These are phyloP conservation scores for Leishmania major DNA, from an alignment of 208 protist species.

Conservation along the genomic window DNA sequence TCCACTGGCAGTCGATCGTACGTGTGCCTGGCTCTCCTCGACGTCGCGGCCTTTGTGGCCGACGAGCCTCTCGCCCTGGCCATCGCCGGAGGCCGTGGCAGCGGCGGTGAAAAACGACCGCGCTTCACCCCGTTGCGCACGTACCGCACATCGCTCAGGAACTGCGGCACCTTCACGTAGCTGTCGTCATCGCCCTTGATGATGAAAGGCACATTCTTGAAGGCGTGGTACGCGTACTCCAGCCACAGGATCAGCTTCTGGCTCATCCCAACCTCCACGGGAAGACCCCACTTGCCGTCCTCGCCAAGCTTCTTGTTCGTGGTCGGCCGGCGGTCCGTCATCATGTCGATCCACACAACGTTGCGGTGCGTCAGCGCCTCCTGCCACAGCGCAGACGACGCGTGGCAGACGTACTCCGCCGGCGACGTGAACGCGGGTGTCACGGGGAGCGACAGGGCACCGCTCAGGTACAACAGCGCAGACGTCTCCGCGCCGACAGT, in stretches of 20 bases:
- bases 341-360: conserved; percentile 35
- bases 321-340: conserved; percentile 34
- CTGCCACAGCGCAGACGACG: conserved; percentile 36
- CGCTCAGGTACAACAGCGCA: background rate
- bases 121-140: conserved; percentile 2
- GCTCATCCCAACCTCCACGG: conserved; percentile 42
- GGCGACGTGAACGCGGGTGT: conserved; percentile 11
- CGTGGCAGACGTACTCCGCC: conserved; percentile 18
- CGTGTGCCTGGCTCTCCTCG: background rate
- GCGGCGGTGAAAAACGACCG: background rate
- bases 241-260: conserved; percentile 54
- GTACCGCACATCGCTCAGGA: conserved; percentile 39
- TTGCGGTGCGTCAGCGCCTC: conserved; percentile 44
- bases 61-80: background rate
- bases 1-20: background rate
- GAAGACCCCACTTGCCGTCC: conserved; percentile 45
- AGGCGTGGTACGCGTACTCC: conserved; percentile 39
- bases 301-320: conserved; percentile 29
- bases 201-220: conserved; percentile 40
- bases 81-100: too few relatives aligned
- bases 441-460: conserved; percentile 11
- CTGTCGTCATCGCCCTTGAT: conserved; percentile 63
- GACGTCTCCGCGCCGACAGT: conserved; percentile 10
- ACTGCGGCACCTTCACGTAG: conserved; percentile 60
- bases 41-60: background rate